phyloP scores from a whole-genome alignment of 2,329 filamentous ascomycete species.

The Ophiocordyceps camponoti-floridani region DNA sequence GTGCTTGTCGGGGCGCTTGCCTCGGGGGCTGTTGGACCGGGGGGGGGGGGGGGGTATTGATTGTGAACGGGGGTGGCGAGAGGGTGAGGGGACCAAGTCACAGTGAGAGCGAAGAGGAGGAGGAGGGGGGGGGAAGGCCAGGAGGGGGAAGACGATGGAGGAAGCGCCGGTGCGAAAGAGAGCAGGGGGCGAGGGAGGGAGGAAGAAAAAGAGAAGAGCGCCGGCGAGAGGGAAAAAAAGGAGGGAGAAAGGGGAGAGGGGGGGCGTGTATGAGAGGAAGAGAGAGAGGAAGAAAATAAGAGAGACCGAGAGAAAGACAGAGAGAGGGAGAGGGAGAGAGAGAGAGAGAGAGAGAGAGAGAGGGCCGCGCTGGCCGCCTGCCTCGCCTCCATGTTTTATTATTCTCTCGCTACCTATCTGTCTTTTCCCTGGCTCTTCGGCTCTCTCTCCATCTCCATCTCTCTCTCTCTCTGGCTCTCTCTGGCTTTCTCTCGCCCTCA shows the following conservation, averaged over 20 bases:
- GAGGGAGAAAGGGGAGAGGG: no score
- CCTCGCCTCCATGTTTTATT: background rate
- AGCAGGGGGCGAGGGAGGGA: background rate
- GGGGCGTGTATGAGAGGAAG: no score
- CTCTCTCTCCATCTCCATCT: background rate
- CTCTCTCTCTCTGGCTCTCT: background rate
- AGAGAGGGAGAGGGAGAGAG: background rate
- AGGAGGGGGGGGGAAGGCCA: no score
- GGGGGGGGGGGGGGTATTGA: background rate
- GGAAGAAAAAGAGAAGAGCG: background rate
- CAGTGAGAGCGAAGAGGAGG: no score
- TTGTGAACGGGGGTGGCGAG: background rate
- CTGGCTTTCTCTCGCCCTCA: background rate
- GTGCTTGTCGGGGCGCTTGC: constrained; percentile 3
- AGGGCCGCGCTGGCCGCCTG: background rate
- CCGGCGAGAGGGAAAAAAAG: background rate
- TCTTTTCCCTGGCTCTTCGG: background rate
- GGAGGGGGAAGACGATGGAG: no score
- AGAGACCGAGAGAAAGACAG: background rate
- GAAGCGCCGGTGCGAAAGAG: background rate
- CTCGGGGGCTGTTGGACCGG: no score
- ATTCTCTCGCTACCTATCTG: background rate
- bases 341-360: background rate
- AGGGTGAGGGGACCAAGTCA: no score
- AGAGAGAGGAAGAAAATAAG: background rate